Base-by-base conservation (phyloP, 306 rosid species). In the Castanea mollissima region DNA sequence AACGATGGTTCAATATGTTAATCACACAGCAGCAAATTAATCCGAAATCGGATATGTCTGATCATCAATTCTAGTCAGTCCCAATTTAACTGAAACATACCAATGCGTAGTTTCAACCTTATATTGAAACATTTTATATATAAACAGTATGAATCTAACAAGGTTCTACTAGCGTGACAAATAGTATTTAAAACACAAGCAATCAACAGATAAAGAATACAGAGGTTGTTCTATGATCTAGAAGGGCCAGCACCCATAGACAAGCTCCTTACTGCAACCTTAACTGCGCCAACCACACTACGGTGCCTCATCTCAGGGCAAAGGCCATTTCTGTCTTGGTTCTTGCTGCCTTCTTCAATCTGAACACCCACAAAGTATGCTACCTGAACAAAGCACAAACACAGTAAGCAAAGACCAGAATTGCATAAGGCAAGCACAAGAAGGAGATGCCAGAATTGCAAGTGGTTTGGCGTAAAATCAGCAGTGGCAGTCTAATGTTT, bases 281-380 rank as follows among this genome's bases (percentile, higher is more conserved):
- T 91, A 68, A 95, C 90, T 15, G 88, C 91, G n/a, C 98, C 98
- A 62, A 95, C 93, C 8, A 91, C 86, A 31, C 98, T 88, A 31
- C 84, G 96, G 76, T 91, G 98, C 79, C 89, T 90, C 94, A 9
- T 91, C 81, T 87, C 93, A 34, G 93, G 94, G 85, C 89, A 83
- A 75, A 88, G 74, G 62, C 91, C 88, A 49, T 57, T 92, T 34
- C 74, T 83, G 14, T 81, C 91, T 60, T 86, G 84, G 71, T 69
- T 87, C 69, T 82, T 78, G 71, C 85, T 35, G 51, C 74, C 90
- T 51, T 87, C 98, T 80, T 95, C 98, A 78, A 89, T 86, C 85
- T 93, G 97, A 75, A 95, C 93, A 34, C 90, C 97, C 81, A 90
- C 97, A 64, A 89, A 89, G 83, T 93, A 93, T 44, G 98, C 99